These are phyloP conservation scores for Pelargonium nanum DNA, from an alignment of 345 rosid species.

Conservation along the genomic window DNA sequence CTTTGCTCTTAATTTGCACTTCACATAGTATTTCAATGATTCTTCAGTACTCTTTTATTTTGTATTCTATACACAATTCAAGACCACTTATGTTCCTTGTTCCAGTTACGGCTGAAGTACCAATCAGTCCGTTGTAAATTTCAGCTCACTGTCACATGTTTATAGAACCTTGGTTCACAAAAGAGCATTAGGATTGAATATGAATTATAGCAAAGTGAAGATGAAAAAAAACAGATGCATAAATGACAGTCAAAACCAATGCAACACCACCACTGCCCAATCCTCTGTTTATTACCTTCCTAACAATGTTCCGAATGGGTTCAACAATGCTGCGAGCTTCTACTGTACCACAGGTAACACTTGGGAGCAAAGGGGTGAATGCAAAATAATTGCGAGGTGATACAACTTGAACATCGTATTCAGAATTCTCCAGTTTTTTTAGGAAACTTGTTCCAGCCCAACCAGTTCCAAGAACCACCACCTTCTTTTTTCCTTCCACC, in stretches of 20 bases:
- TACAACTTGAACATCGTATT: constrained; percentile 73
- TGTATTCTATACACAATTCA: background rate
- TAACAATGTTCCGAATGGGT: constrained; percentile 81
- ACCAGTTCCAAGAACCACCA: constrained; percentile 93
- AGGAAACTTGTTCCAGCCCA: constrained; percentile 96
- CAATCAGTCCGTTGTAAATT: background rate
- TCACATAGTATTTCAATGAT: background rate
- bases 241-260: background rate
- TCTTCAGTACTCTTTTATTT: background rate
- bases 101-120: background rate
- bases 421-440: constrained; percentile 54
- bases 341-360: constrained; percentile 92
- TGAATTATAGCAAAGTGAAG: background rate
- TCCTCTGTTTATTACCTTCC: constrained; percentile 39
- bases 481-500: constrained; percentile 62
- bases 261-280: background rate
- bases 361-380: constrained; percentile 94
- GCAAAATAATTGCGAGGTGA: constrained; percentile 98
- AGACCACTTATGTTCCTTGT: background rate
- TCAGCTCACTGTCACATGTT: background rate
- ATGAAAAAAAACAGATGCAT: no score
- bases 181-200: background rate
- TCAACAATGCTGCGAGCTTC: constrained; percentile 96
- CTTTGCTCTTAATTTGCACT: background rate
- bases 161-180: background rate